Evolutionary conservation across 495 filamentous ascomycete species (phyloP).

Genomic region (Penicillium mononematosum): DNA sequence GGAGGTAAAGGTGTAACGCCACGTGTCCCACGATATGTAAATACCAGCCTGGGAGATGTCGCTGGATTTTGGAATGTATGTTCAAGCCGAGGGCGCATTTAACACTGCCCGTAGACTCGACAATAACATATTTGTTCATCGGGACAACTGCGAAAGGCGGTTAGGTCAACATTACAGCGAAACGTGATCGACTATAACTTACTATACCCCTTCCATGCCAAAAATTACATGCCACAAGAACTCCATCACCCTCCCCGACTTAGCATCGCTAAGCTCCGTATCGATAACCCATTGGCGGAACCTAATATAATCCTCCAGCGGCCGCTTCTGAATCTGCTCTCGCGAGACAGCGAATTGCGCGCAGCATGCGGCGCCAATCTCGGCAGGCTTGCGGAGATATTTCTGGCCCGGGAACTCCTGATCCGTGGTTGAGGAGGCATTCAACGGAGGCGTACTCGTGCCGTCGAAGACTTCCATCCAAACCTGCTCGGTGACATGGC

Average conservation of each 20-base stretch:
- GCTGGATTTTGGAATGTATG: background rate
- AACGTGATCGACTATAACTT: slow-evolving; percentile 15
- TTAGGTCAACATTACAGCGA: background rate
- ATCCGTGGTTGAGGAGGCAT: slow-evolving; percentile 21
- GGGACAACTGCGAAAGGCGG: slow-evolving; percentile 39
- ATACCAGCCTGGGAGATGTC: background rate
- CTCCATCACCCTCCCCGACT: slow-evolving; percentile 71
- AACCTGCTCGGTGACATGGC: slow-evolving; percentile 55
- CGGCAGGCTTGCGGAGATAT: slow-evolving; percentile 31
- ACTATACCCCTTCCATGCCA: slow-evolving; percentile 47
- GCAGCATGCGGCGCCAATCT: slow-evolving; percentile 55
- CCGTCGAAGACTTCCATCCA: slow-evolving; percentile 57
- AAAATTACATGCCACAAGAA: slow-evolving; percentile 74
- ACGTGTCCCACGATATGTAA: background rate
- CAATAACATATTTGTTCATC: slow-evolving; percentile 49
- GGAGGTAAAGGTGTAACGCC: background rate
- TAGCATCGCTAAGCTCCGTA: slow-evolving; percentile 57
- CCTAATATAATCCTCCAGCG: slow-evolving; percentile 57
- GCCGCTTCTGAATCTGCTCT: slow-evolving; percentile 52
- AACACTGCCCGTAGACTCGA: slow-evolving; percentile 50
- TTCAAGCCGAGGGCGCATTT: slow-evolving; percentile 4
- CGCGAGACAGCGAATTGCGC: slow-evolving; percentile 65
- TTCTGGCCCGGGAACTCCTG: slow-evolving; percentile 14
- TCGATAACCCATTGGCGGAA: slow-evolving; percentile 67
- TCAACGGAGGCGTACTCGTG: slow-evolving; percentile 51